phyloP scores from a whole-genome alignment of 2,329 filamentous ascomycete genomes.

The Colletotrichum sp. region DNA sequence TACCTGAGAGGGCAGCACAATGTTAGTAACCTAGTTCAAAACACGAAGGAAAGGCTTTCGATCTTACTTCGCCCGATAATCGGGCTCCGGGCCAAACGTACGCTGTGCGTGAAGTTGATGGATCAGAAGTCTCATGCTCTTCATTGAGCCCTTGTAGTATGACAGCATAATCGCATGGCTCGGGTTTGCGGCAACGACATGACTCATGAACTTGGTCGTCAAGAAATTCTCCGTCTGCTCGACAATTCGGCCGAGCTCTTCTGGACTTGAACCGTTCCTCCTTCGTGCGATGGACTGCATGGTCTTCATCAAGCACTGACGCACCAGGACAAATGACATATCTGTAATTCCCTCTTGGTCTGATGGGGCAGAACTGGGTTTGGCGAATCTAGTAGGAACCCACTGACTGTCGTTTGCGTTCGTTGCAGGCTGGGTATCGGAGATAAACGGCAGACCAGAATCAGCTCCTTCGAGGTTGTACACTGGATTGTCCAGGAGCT shows the following conservation, averaged over 20 bases:
- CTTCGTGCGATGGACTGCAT: neutral
- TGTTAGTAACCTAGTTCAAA: neutral
- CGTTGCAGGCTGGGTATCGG: constrained; percentile 8
- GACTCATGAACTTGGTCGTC: constrained; percentile 10
- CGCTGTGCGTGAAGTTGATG: neutral
- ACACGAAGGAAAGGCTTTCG: neutral
- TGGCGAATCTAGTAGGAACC: constrained; percentile 19
- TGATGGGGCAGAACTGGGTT: constrained; percentile 14
- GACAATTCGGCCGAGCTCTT: constrained; percentile 2
- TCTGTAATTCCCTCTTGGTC: constrained; percentile 24
- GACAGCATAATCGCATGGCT: neutral
- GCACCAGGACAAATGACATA: constrained; percentile 22
- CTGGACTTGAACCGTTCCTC: neutral
- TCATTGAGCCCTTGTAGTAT: neutral
- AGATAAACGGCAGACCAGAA: constrained; percentile 15
- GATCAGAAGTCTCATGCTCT: neutral
- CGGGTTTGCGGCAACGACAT: neutral
- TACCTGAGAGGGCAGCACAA: neutral
- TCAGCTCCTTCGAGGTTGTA: constrained; percentile 24
- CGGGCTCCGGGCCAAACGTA: neutral
- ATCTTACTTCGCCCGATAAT: constrained; percentile 2
- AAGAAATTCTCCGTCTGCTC: constrained; percentile 8
- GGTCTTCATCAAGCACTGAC: constrained; percentile 1
- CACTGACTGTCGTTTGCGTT: constrained; percentile 25
- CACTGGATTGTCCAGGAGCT: constrained; percentile 21